These are phyloP conservation scores for Candida suzukii DNA, from an alignment of 805 yeast genomes.

Conservation along the genomic window DNA sequence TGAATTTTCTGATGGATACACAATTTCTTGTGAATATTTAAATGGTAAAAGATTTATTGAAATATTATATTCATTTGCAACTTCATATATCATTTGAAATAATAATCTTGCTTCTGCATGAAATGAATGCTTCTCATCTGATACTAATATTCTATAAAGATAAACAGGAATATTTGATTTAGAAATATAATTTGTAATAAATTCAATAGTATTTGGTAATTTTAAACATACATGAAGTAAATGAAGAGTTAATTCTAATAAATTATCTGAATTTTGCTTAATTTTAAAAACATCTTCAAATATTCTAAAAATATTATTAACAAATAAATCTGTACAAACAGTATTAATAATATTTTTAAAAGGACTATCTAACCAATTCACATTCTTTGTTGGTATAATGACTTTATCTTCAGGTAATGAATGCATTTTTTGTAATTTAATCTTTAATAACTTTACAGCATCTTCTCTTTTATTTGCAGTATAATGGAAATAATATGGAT, in stretches of 20 bases:
- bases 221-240: slow-evolving; percentile 57
- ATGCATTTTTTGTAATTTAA: slow-evolving; percentile 33
- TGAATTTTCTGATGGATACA: slow-evolving; percentile 4
- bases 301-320: slow-evolving; percentile 44
- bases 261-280: slow-evolving; percentile 43
- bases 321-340: slow-evolving; percentile 46
- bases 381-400: slow-evolving; percentile 48
- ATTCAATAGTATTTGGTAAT: slow-evolving; percentile 25
- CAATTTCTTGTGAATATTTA: neutral
- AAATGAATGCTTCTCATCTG: slow-evolving; percentile 32
- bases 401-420: slow-evolving; percentile 36
- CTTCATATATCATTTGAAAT: slow-evolving; percentile 21
- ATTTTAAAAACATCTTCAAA: slow-evolving; percentile 30
- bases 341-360: slow-evolving; percentile 43
- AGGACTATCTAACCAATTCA: slow-evolving; percentile 29
- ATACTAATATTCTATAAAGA: slow-evolving; percentile 33
- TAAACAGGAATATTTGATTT: slow-evolving; percentile 9
- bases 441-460: slow-evolving; percentile 59
- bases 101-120: slow-evolving; percentile 56
- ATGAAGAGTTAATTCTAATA: slow-evolving; percentile 56
- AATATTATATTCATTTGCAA: neutral
- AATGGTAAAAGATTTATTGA: neutral
- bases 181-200: slow-evolving; percentile 7
- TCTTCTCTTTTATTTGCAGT: slow-evolving; percentile 77
- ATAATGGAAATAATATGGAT: slow-evolving; percentile 79